A percentile compares a stretch with the other conserved stretches of the same genome.
Conservation (phyloP, 352 stramenopile genomes). For the Pythium coloratum region DNA sequence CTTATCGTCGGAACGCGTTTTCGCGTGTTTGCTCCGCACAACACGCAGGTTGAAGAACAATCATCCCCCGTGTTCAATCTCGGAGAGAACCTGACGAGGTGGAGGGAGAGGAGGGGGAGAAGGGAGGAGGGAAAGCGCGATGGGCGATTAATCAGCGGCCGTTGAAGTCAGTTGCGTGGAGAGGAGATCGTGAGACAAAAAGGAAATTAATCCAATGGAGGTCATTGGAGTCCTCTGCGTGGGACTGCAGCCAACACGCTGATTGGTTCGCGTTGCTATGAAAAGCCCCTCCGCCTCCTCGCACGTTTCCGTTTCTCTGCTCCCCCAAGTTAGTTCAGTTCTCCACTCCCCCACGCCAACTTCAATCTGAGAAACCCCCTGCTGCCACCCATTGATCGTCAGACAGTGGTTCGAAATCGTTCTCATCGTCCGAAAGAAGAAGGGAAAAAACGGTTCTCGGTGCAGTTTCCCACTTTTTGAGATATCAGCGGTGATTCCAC, state of each 20-base stretch:
- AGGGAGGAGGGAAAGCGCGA: not conserved
- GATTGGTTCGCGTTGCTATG: not conserved
- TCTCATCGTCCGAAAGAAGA: not conserved
- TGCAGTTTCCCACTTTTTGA: no score
- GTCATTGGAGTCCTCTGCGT: not conserved
- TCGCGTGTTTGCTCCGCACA: no score
- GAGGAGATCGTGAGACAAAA: not conserved
- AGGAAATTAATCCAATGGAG: not conserved
- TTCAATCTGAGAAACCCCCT: not conserved
- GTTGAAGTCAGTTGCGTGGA: not conserved
- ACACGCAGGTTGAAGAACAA: not conserved
- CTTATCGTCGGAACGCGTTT: not conserved
- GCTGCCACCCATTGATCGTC: not conserved
- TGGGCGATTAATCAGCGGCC: not conserved
- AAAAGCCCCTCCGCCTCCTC: not conserved
- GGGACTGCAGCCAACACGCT: not conserved
- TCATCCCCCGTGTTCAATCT: not conserved
- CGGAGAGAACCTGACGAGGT: no score
- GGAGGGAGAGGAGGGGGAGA: not conserved
- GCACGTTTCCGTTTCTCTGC: not conserved
- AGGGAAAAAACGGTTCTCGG: not conserved
- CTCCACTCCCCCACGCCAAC: not conserved
- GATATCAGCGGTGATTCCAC: no score
- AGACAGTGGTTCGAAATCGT: not conserved
- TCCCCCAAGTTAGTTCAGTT: not conserved